A percentile compares a stretch with the other conserved stretches of the same genome.
Evolutionary conservation across 805 yeast species (phyloP).

Genomic region (Saturnispora gosingensis): DNA sequence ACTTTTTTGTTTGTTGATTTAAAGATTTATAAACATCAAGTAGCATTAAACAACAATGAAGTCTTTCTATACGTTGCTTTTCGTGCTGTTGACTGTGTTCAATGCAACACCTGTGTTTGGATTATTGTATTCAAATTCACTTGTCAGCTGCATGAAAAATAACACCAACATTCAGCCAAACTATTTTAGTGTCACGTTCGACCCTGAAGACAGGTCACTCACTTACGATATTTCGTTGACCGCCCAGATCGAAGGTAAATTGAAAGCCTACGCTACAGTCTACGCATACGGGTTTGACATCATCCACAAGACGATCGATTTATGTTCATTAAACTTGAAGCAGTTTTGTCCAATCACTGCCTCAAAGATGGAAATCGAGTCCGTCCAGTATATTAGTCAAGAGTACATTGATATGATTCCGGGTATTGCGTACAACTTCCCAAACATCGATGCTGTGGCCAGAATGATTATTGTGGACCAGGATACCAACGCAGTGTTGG

Average conservation of each 20-base stretch:
- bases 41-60: background rate
- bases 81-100: background rate
- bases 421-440: constrained; percentile 77
- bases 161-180: constrained; percentile 64
- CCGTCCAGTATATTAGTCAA: constrained; percentile 49
- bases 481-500: constrained; percentile 34
- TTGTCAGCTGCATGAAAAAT: constrained; percentile 79
- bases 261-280: constrained; percentile 61
- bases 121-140: constrained; percentile 53
- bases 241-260: constrained; percentile 56
- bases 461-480: constrained; percentile 37
- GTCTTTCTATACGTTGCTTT: constrained; percentile 1
- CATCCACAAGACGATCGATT: constrained; percentile 46
- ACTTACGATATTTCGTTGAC: constrained; percentile 61
- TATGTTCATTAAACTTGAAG: constrained; percentile 65
- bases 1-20: background rate
- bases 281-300: constrained; percentile 81
- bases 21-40: background rate
- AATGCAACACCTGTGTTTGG: constrained; percentile 25
- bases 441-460: constrained; percentile 76
- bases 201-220: constrained; percentile 62
- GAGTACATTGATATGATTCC: constrained; percentile 54
- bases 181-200: constrained; percentile 63
- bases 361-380: constrained; percentile 68
- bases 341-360: constrained; percentile 88